Base-by-base conservation (phyloP, 176 grass and related monocot species). In the Raddia guianensis region DNA sequence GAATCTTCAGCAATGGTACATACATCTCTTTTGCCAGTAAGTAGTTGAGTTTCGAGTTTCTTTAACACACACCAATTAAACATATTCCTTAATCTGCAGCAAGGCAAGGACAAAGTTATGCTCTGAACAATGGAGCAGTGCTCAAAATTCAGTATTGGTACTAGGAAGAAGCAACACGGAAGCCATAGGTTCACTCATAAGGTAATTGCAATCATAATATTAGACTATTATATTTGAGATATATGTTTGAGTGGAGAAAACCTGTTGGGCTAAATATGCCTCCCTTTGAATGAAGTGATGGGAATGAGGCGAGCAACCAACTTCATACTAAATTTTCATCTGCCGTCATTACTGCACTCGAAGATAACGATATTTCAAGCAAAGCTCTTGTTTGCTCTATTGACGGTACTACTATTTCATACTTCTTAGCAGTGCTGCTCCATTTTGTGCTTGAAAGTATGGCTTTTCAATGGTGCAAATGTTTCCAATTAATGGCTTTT, bases 51-150 rank as follows among this genome's bases (percentile, higher is more conserved):
- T 77, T 66, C 13, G 9, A 32, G 10, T 77, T 72, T 62, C 15
- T 60, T 2, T n/a, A 65, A 35, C 21, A 33, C 21, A 33, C 5
- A 34, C 32, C 1, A 45, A 53, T 15, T 79, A 33, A 63, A 55
- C 2, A 63, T 19, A 72, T 72, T 52, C 51, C 72, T 61, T 64
- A 54, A 66, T 74, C 58, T 92, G 77, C 76, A 97, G 90, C 86
- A 80, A 86, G 68, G 61, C 69, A 63, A 85, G 57, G 47, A 81
- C 79, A 63, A 74, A 82, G 78, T 74, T 62, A 40, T 85, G 83
- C 63, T 84, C 86, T n/a, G 85, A 87, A 74, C 82, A 87, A 72
- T 97, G 90, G 93, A 88, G 63, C 15, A 81, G 70, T 70, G 88
- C 87, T 73, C 80, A 93, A 87, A 81, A 73, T 54, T 91, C 87